Percentiles rank a stretch among this genome's conserved stretches.
Evolutionary conservation across 2,329 filamentous ascomycete species (phyloP).

Genomic region (Nemania sp.): DNA sequence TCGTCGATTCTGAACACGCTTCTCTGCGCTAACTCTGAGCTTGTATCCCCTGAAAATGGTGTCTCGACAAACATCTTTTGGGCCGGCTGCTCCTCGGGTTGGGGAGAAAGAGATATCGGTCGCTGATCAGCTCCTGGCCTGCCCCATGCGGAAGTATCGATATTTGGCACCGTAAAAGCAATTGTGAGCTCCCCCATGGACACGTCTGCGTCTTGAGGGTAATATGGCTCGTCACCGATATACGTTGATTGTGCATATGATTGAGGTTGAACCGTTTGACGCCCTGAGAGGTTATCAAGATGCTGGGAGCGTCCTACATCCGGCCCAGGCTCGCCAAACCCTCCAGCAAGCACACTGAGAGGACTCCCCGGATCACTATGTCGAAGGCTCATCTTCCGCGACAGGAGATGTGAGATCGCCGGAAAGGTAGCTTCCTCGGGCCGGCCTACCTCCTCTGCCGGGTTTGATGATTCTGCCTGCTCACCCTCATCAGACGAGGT

Average conservation of each 20-base stretch:
- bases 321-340: slow-evolving; percentile 29
- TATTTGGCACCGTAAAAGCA: slow-evolving; percentile 25
- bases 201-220: neutral
- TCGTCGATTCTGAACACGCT: slow-evolving; percentile 13
- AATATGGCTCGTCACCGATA: neutral
- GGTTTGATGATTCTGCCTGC: neutral
- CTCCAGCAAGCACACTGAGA: slow-evolving; percentile 19
- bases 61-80: slow-evolving; percentile 33
- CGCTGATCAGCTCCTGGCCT: slow-evolving; percentile 20
- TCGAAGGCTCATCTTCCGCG: slow-evolving; percentile 27
- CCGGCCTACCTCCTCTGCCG: neutral
- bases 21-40: slow-evolving; percentile 17
- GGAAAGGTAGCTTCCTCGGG: neutral
- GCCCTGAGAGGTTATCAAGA: neutral
- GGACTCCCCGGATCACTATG: slow-evolving; percentile 38
- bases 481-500: slow-evolving; percentile 20
- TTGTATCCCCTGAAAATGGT: slow-evolving; percentile 27
- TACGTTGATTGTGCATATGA: neutral
- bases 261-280: slow-evolving; percentile 10
- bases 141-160: slow-evolving; percentile 27
- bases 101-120: slow-evolving; percentile 31
- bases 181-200: slow-evolving; percentile 12
- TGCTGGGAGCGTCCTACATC: slow-evolving; percentile 12
- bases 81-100: slow-evolving; percentile 28
- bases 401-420: slow-evolving; percentile 5